A percentile compares a stretch with the other conserved stretches of the same genome.
Evolutionary conservation across 163 green algal species (phyloP).

Genomic region (Chloroidium sp.): DNA sequence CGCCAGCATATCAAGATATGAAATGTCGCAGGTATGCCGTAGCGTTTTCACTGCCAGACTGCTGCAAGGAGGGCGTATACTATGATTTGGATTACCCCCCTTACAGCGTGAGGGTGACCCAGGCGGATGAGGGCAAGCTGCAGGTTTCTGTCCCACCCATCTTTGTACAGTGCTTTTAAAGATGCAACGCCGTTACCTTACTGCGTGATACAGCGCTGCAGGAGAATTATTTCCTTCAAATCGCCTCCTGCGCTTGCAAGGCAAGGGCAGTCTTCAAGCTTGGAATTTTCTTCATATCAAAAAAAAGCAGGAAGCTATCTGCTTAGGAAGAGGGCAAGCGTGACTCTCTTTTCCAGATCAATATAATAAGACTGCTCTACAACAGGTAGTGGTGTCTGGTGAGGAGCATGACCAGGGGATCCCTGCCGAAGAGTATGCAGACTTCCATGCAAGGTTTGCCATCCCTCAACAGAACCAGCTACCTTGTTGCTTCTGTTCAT

Average conservation of each 20-base stretch:
- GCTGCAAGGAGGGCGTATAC: slow-evolving; percentile 27
- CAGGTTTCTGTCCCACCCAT: too few relatives aligned
- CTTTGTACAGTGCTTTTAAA: too few relatives aligned
- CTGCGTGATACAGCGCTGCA: too few relatives aligned
- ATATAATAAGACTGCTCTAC: too few relatives aligned
- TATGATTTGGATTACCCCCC: slow-evolving; percentile 38
- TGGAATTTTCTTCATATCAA: too few relatives aligned
- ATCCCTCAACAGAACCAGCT: too few relatives aligned
- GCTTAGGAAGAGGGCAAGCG: slow-evolving; percentile 7
- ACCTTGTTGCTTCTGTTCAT: too few relatives aligned
- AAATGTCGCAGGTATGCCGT: slow-evolving; percentile 8
- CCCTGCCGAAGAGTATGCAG: slow-evolving; percentile 9
- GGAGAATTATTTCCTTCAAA: too few relatives aligned
- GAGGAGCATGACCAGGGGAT: slow-evolving; percentile 27
- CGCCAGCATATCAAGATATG: background rate
- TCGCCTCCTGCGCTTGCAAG: too few relatives aligned
- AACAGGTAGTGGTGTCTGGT: slow-evolving; percentile 27
- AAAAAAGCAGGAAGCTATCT: too few relatives aligned
- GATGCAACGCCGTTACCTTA: too few relatives aligned
- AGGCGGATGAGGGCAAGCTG: slow-evolving; percentile 6
- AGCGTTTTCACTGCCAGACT: slow-evolving; percentile 8
- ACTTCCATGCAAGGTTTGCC: slow-evolving; percentile 4
- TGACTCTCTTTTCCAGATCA: slow-evolving; percentile 1
- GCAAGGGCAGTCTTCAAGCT: too few relatives aligned
- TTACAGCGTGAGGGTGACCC: slow-evolving; percentile 35